phyloP scores from a whole-genome alignment of 176 grass and related monocot genomes.

The Oryza glumipatula region DNA sequence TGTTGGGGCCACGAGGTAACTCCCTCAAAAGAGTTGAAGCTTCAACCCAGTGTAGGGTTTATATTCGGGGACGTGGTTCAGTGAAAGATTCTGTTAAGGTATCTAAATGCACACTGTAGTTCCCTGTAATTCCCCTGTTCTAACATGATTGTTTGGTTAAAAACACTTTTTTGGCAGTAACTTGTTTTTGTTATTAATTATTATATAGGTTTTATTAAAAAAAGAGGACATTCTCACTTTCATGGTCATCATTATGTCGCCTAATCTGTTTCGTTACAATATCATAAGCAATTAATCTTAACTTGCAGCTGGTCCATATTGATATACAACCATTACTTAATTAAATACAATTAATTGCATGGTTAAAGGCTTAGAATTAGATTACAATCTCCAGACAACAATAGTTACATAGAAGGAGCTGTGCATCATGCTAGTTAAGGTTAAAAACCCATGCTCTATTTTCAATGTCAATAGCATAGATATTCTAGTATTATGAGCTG shows the following conservation, averaged over 20 bases:
- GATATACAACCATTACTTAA: conserved; percentile 15
- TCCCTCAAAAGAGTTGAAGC: conserved; percentile 99
- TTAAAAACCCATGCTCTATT: background rate
- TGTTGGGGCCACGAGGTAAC: conserved; percentile 93
- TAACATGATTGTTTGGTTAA: conserved; percentile 21
- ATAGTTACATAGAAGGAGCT: conserved; percentile 3
- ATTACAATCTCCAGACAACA: background rate
- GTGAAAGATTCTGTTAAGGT: conserved; percentile 98
- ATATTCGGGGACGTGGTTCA: conserved; percentile 89
- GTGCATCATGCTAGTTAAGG: conserved; percentile 17
- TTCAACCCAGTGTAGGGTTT: conserved; percentile 95
- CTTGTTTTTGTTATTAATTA: background rate
- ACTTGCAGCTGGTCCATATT: background rate
- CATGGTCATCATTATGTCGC: background rate
- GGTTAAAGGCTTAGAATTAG: background rate
- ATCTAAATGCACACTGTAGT: conserved; percentile 34
- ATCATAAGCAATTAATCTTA: conserved; percentile 17
- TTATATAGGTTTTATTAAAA: conserved; percentile 4
- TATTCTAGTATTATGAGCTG: conserved; percentile 19
- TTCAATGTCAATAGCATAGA: conserved; percentile 11
- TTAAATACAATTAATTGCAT: conserved; percentile 3
- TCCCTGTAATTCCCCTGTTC: background rate
- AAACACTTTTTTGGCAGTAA: conserved; percentile 17
- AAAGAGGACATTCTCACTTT: background rate
- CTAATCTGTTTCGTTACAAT: background rate